Evolutionary conservation across 2,329 filamentous ascomycete genomes (phyloP), one percentile per base, ranked within the genome.

Genomic region (Scedosporium apiospermum): DNA sequence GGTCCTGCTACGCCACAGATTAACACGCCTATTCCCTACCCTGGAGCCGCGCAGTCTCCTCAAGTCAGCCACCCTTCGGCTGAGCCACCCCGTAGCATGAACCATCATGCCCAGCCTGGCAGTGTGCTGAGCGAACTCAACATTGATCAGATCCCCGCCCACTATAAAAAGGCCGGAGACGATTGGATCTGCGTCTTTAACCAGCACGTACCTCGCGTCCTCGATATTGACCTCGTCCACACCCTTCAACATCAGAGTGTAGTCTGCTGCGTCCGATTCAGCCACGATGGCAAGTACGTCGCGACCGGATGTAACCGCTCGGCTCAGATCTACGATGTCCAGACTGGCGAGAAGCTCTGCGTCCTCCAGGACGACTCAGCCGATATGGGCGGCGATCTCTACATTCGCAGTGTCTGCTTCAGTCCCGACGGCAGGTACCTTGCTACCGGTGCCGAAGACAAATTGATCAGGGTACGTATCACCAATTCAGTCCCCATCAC

Each of bases 151-250:
- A 82, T 98, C 49, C 91, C 93, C 34, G 84, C 89, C 1, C 88
- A 92, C 68, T 86, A 92, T 66, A 98, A 98, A 82, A 93, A 93
- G 73, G 89, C 91, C 63, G 90, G 91, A 34, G 80, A 85, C 55
- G 95, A 98, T 73, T 99, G 95, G 95, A 96, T 96, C 73, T 93
- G 91, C 55, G 90, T 98, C 67, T 99, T 97, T 82, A 97, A 99
- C 76, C 92, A 93, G 55, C 85, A 88, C 63, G 89, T 97, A 44
- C 91, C 90, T 65, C 91, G 95, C 64, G 86, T 92, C 60, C 80
- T 99, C 60, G 95, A 99, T 72, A 92, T 99, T 62, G 92, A 97
- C 67, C 82, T 99, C 46, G 88, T 97, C 58, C 95, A 98, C 77
- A 96, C 92, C 63, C 83, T 99, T 61, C 85, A 87, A 65, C 95